Base-by-base conservation (phyloP, 2,329 filamentous ascomycete species). In the Dichotomopilus funicola region DNA sequence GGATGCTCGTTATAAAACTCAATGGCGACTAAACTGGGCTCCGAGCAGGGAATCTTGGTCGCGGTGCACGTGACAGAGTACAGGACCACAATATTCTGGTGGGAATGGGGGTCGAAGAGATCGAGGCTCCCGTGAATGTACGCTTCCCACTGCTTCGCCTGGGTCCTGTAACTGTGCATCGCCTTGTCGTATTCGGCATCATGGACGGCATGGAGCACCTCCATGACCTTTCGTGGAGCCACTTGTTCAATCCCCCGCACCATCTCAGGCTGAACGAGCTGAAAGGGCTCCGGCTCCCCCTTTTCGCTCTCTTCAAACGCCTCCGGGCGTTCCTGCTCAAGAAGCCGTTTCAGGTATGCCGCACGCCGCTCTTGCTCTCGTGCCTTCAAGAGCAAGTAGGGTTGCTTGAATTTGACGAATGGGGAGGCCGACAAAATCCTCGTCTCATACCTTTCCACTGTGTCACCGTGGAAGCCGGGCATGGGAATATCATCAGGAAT, bases 141-240 rank as follows among this genome's bases (percentile, higher is more conserved):
- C 34, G 89, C 89, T 68, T 99, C 94, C 94, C 94, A 99, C 63
- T 96, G 91, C 35, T 89, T 83, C 55, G 91, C 96, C 68, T 97
- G 92, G 0, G 90, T 96, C 68, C 91, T 83, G 67, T 97, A 99
- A 64, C 91, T 91, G 71, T 96, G 89, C 37, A 95, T 74, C 1
- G 92, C 91, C 71, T 94, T 95, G 68, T 99, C 91, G 64, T 97
- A 96, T 70, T 99, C 94, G 1, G 91, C 91, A 67, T 96, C 90
- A 69, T 97, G 91, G 10, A 96, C 91, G 27, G 94, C 94, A 68
- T 94, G 91, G 6, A 99, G 74, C 49, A 97, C 90, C 64, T 97
- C 92, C 74, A 91, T 91, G 36, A 96, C 89, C 66, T 95, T 90
- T 45, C 84, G 83, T 0, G 91, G 89, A 3, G 89, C 88, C 63